Percentiles rank a stretch among this genome's conserved stretches.
These are phyloP conservation scores for Ceratocystiopsis minuta DNA, from an alignment of 2,329 filamentous ascomycete genomes.

Conservation along the genomic window DNA sequence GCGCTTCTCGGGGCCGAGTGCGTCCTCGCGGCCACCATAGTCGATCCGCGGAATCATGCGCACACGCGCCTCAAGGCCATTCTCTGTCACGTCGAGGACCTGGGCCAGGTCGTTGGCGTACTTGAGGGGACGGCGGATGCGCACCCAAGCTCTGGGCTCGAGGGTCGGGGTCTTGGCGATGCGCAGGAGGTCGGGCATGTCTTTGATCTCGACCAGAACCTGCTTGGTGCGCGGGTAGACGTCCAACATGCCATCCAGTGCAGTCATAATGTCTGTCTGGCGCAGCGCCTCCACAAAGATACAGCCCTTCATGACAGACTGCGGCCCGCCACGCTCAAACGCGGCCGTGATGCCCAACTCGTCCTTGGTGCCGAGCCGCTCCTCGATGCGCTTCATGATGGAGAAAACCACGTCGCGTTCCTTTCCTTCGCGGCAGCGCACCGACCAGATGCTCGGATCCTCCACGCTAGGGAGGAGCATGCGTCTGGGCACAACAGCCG, in stretches of 20 bases:
- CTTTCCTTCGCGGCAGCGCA: slow-evolving; percentile 86
- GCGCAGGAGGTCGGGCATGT: slow-evolving; percentile 90
- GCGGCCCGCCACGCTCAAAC: slow-evolving; percentile 69
- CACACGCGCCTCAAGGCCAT: slow-evolving; percentile 74
- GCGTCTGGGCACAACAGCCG: slow-evolving; percentile 65
- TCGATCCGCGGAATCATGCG: slow-evolving; percentile 80
- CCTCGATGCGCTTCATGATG: slow-evolving; percentile 77
- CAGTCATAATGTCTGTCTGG: slow-evolving; percentile 68
- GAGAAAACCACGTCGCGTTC: slow-evolving; percentile 79
- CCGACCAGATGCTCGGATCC: slow-evolving; percentile 89
- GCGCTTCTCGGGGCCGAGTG: slow-evolving; percentile 46
- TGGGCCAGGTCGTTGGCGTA: slow-evolving; percentile 84
- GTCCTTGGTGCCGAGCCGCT: slow-evolving; percentile 59
- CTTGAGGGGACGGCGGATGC: slow-evolving; percentile 60
- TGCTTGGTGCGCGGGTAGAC: slow-evolving; percentile 80
- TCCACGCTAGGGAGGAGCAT: slow-evolving; percentile 82
- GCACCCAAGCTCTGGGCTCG: slow-evolving; percentile 79
- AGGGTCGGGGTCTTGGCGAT: slow-evolving; percentile 74
- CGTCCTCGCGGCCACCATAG: slow-evolving; percentile 74
- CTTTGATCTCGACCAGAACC: slow-evolving; percentile 81
- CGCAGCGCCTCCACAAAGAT: slow-evolving; percentile 87
- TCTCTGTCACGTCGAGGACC: slow-evolving; percentile 81
- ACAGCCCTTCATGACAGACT: slow-evolving; percentile 75
- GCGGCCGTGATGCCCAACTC: slow-evolving; percentile 73
- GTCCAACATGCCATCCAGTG: slow-evolving; percentile 69